Evolutionary conservation across 202 grass and related monocot genomes (phyloP).

Genomic region (Elaeis oleifera): DNA sequence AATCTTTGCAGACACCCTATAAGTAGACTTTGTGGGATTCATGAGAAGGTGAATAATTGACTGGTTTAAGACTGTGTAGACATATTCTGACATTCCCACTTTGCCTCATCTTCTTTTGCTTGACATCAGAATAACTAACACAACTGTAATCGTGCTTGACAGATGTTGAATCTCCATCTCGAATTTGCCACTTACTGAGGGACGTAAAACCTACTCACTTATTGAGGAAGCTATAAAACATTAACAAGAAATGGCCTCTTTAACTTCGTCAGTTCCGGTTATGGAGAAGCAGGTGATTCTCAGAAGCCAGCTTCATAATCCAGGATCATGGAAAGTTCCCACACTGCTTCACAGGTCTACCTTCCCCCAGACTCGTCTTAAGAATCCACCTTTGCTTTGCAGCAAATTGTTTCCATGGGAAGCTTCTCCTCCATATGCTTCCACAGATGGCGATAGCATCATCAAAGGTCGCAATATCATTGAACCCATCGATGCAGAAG

Average conservation of each 20-base stretch:
- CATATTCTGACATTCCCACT: too few relatives aligned
- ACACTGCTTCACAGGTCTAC: constrained; percentile 28
- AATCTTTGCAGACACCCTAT: too few relatives aligned
- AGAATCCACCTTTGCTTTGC: constrained; percentile 37
- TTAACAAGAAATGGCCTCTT: constrained; percentile 28
- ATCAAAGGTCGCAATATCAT: constrained; percentile 44
- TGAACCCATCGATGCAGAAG: constrained; percentile 61
- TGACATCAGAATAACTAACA: too few relatives aligned
- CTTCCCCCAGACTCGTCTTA: constrained; percentile 7
- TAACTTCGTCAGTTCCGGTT: constrained; percentile 14
- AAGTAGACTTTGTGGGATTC: too few relatives aligned
- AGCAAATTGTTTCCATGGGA: constrained; percentile 55
- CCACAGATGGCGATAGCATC: constrained; percentile 36
- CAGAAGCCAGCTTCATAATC: constrained; percentile 25
- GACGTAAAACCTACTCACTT: too few relatives aligned
- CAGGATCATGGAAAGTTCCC: constrained; percentile 20
- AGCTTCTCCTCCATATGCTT: constrained; percentile 53
- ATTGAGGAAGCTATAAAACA: neutral
- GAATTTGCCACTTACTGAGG: too few relatives aligned
- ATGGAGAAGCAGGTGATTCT: neutral
- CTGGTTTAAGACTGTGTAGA: too few relatives aligned
- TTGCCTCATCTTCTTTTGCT: too few relatives aligned
- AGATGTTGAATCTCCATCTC: too few relatives aligned
- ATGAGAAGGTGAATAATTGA: too few relatives aligned
- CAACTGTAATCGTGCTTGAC: too few relatives aligned